Conservation (phyloP, 164 flowering plant genomes). For the Hamamelis virginiana region DNA sequence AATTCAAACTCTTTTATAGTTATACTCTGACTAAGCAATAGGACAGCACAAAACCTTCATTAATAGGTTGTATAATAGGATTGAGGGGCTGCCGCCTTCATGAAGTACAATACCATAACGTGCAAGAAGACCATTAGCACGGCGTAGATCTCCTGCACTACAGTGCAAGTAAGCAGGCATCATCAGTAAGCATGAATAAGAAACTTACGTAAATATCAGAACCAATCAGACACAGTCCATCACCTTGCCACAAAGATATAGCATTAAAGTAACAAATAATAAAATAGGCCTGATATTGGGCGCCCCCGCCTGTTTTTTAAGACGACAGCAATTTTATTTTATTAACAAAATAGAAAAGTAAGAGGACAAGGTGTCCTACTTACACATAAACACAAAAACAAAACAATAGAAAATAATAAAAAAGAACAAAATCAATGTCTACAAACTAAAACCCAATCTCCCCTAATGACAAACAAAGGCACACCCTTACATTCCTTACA, state of each 20-base stretch:
- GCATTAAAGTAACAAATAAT: not conserved
- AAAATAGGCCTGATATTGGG: too few relatives aligned
- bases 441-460: too few relatives aligned
- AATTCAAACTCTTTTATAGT: not conserved
- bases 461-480: too few relatives aligned
- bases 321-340: too few relatives aligned
- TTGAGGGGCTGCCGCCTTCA: constrained; percentile 49
- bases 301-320: too few relatives aligned
- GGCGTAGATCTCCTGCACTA: constrained; percentile 83
- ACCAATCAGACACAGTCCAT: not conserved
- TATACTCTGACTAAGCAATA: constrained; percentile 1
- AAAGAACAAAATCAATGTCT: too few relatives aligned
- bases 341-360: too few relatives aligned
- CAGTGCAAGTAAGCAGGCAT: constrained; percentile 19
- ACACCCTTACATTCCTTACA: too few relatives aligned
- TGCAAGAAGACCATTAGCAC: constrained; percentile 81
- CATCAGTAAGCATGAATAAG: constrained; percentile 8
- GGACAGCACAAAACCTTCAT: constrained; percentile 54
- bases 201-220: not conserved
- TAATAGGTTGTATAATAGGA: constrained; percentile 56
- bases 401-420: too few relatives aligned
- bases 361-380: too few relatives aligned
- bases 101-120: constrained; percentile 53
- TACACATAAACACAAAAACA: too few relatives aligned
- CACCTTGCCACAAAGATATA: not conserved